These are phyloP conservation scores for Pyrus communis DNA, from an alignment of 306 rosid genomes.

Conservation along the genomic window DNA sequence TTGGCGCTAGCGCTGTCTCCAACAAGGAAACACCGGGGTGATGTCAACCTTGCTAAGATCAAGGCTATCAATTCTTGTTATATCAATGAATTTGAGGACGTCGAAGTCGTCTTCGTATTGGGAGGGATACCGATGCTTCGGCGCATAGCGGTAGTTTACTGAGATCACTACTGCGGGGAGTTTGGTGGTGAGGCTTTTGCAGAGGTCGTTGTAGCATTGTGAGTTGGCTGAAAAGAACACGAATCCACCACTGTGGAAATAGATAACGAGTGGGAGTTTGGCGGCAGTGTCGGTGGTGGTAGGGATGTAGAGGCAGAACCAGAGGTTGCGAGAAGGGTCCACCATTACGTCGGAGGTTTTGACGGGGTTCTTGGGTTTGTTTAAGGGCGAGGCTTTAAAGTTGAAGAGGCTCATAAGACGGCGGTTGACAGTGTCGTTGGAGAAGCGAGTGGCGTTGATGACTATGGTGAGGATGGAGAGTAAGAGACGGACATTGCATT, in stretches of 20 bases:
- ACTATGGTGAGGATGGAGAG: neutral
- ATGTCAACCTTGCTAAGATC: neutral
- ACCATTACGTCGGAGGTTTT: neutral
- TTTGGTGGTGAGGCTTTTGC: neutral
- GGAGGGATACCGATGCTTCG: conserved; percentile 13
- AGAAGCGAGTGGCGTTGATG: neutral
- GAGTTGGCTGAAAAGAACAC: neutral
- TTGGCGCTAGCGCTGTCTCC: conserved; percentile 21
- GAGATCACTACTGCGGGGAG: conserved; percentile 7
- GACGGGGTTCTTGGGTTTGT: neutral
- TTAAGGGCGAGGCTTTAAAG: neutral
- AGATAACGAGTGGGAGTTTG: conserved; percentile 10
- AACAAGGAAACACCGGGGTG: neutral
- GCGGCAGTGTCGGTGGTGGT: neutral
- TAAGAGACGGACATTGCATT: neutral
- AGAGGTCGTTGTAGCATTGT: neutral
- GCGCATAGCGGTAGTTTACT: conserved; percentile 14
- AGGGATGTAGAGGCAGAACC: conserved; percentile 6
- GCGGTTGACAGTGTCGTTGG: neutral
- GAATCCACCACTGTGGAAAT: conserved; percentile 17
- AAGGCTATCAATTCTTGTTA: neutral
- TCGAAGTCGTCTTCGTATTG: conserved; percentile 23
- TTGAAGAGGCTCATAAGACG: neutral
- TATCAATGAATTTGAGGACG: conserved; percentile 10
- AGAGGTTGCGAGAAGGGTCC: neutral